phyloP scores from a whole-genome alignment of 176 grass and related monocot genomes.

The Phragmites australis region DNA sequence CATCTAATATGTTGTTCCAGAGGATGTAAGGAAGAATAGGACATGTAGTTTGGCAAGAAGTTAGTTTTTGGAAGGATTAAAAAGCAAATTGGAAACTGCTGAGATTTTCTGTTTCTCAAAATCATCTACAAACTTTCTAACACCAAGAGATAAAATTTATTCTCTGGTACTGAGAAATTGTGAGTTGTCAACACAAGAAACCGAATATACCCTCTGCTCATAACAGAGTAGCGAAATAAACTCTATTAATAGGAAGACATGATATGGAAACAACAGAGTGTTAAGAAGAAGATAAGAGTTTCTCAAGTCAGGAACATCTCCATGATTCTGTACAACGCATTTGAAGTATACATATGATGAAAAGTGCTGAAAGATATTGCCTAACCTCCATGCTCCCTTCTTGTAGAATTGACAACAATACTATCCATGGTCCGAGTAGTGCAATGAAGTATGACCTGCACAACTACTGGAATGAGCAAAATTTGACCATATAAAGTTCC shows the following conservation, averaged over 20 bases:
- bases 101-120: background rate
- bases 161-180: background rate
- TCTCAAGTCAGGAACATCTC: background rate
- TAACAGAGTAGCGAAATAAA: background rate
- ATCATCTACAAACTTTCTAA: background rate
- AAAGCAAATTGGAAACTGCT: background rate
- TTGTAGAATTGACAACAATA: conserved; percentile 73
- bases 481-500: background rate
- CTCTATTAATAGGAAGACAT: background rate
- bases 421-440: conserved; percentile 77
- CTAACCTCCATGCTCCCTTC: conserved; percentile 82
- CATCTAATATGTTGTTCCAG: background rate
- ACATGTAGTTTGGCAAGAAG: background rate
- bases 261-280: background rate
- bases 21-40: conserved; percentile 8
- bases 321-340: conserved; percentile 15
- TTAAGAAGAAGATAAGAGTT: background rate
- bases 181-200: conserved; percentile 3
- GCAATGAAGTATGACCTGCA: conserved; percentile 87
- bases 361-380: conserved; percentile 24
- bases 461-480: conserved; percentile 25
- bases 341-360: background rate
- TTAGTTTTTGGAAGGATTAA: background rate
- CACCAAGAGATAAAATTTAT: background rate
- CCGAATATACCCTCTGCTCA: background rate